These are phyloP conservation scores for Lunularia cruciata DNA, from an alignment of 225 moss, liverwort and hornwort genomes.

Conservation along the genomic window DNA sequence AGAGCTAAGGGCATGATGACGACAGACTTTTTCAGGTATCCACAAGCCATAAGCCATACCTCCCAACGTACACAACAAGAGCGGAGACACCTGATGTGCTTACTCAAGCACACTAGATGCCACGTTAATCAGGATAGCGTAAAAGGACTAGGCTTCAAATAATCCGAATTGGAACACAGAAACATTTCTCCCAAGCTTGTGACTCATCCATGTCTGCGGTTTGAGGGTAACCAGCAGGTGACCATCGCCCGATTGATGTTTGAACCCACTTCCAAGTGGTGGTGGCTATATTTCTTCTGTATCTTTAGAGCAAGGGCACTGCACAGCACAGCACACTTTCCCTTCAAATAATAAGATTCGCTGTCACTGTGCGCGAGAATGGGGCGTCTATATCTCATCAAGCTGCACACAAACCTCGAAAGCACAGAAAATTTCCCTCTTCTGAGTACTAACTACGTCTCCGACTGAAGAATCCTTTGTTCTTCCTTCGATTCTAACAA, in stretches of 20 bases:
- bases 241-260: neutral
- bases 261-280: neutral
- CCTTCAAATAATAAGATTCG: neutral
- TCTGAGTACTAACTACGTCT: neutral
- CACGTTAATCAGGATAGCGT: neutral
- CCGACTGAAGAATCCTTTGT: neutral
- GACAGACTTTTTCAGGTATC: neutral
- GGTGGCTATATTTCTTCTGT: neutral
- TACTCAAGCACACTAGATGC: neutral
- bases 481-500: neutral
- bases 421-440: conserved; percentile 8
- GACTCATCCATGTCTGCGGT: conserved; percentile 6
- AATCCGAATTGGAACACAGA: conserved; percentile 8
- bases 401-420: conserved; percentile 13
- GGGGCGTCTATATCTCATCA: neutral
- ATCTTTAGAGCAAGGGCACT: neutral
- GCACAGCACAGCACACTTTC: neutral
- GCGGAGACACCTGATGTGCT: neutral
- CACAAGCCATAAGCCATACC: neutral
- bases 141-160: conserved; percentile 12
- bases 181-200: neutral
- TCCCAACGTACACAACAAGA: neutral
- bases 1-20: neutral
- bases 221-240: neutral
- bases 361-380: neutral